Base-by-base conservation (phyloP, 805 yeast genomes). In the Candida peoriensis region DNA sequence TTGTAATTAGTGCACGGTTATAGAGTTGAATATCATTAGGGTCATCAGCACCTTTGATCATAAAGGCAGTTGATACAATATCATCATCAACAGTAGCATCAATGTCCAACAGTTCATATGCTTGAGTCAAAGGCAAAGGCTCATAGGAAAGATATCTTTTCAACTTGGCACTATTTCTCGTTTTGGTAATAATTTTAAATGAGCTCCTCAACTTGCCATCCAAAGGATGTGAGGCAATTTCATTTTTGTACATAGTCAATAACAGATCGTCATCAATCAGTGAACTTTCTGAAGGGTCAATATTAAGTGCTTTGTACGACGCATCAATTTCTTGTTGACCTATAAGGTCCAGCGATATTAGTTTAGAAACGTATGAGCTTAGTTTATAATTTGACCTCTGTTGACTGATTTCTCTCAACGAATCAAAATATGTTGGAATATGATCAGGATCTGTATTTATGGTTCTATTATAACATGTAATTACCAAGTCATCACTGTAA, bases 21-120 rank as follows among this genome's bases (percentile, higher is more conserved):
- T 65, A 58, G 32, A 51, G 39, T 21, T 73, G 43, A 24, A 59
- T 63, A 33, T 70, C 50, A 34, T 68, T 64, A 2, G 64, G 66
- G 1, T 59, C 48, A 37, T 84, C 94, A 27, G 73, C 72, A 2
- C 69, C 50, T 39, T 78, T 77, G 28, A 81, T 66, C 38, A 81
- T 78, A 49, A 75, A 83, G 1, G 94, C 89, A 1, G 94, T 81
- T 20, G 77, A 67, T 3, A 86, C 72, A 28, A 83, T 76, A 42
- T 84, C 93, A 50, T 80, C 85, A 39, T 74, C 81, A 11, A 78
- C 74, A 1, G 65, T 57, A 1, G 67, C 64, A 34, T 68, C 68
- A 13, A 75, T 64, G 9, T 72, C 81, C 21, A 82, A 54, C 1
- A 60, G 48, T 0, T 60, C 56, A 44, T 76, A 79, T 0, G 87